Base-by-base conservation (phyloP, 2,329 filamentous ascomycete species). In the Rosellinia necatrix region DNA sequence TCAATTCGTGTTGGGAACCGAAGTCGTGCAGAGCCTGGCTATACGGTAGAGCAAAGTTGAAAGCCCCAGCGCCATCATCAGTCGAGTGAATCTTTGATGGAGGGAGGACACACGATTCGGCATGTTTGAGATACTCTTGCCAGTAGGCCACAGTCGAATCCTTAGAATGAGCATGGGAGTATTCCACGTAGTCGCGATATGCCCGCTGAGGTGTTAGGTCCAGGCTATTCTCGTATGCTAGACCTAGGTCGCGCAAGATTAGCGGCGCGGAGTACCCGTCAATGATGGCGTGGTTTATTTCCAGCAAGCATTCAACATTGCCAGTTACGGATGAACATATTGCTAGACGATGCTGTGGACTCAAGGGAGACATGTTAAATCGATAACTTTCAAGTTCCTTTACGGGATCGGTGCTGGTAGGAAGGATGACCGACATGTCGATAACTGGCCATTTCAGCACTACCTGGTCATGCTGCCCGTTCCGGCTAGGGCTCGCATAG, bases 211-310 rank as follows among this genome's bases (percentile, higher is more conserved):
- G 25, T 10, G 30, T 22, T n/a, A 29, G 1, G 3, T 32, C 38
- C 27, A 53, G 22, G 3, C 37, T 49, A 1, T 15, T 13, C 9
- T 49, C 49, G 17, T 58, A 58, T 2, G 55, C 55, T 10, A 53
- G 38, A 10, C 43, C 13, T 1, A 58, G 25, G 15, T 58, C 55
- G 19, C 44, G 49, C 19, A 53, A 3, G n/a, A 58, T 2, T 7
- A 58, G n/a, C n/a, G 49, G 49, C 1, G 2, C 1, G 2, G 55
- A 58, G 22, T 37, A 29, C 4, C 49, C 55, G 12, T 58, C 55
- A 40, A 53, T 6, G n/a, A 58, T 6, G n/a, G 49, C 35, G 27
- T 58, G 55, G 29, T 49, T 44, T 5, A 53, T 47, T 13, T 53
- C 42, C 6, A 58, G 21, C 24, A 53, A 12, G 24, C 43, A 49